Evolutionary conservation across 257 asterid species (phyloP), one percentile per base, ranked within the genome.

Genomic region (Salvia rosmarinus): DNA sequence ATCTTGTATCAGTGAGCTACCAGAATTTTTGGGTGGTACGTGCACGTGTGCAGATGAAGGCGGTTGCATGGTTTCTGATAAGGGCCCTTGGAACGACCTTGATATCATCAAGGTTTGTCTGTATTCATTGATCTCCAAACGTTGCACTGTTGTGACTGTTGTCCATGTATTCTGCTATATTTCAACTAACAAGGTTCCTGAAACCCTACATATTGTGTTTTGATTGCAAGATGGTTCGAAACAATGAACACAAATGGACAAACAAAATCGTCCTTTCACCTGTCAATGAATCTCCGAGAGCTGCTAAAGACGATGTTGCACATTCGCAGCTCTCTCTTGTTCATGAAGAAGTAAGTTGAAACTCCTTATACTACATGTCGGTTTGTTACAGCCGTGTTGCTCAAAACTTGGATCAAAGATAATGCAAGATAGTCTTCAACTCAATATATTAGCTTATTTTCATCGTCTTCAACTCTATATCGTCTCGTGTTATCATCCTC

Each of bases 21-120:
- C 99, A 0, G 97, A 92, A 71, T 95, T 90, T 87, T 83, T 95
- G 88, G 99, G 99, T 6, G 99, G 99, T 12, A 86, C 92, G 14
- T 95, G 99, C 79, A 91, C 88, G 9, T 95, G 99, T 68, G 94
- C 84, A 6, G 97, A 90, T 9, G 86, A 83, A 68, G 99, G 99
- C 6, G 99, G 98, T 1, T 95, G 99, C 74, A 86, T 91, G 90
- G 77, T 81, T 64, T 87, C 99, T 2, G 99, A 95, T 75, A 95
- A 88, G 82, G 98, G 98, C 40, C 98, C 99, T 56, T 95, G 99
- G 99, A 95, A 95, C 49, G 96, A 95, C 76, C 11, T 79, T 1
- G 97, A 95, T 2, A 84, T 91, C 51, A 88, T 95, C 88, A 91
- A 87, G 98, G 99, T 92, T 90, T 25, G 3, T 37, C 32, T 55